Evolutionary conservation across 176 grass and related monocot species (phyloP), one percentile per base, ranked within the genome.

Genomic region (Saccharum spontaneum): DNA sequence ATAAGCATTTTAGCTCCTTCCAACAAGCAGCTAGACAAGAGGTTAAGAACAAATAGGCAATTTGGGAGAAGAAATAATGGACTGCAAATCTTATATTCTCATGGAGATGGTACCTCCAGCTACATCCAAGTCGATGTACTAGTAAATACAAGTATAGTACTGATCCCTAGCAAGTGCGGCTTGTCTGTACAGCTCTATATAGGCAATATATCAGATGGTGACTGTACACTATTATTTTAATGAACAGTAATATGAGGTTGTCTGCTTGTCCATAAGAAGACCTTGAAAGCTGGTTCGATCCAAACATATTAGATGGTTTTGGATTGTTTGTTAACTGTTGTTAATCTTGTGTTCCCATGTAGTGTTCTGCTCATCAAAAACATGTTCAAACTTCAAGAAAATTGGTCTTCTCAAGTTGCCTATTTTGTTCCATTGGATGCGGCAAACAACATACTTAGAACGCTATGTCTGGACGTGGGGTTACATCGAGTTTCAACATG

Each of bases 81-180:
- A 75, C 59, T 86, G 22, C 14, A 30, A 82, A 71, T 38, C 18
- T 55, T 57, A 3, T 71, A 86, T 83, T 67, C 73, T 57, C 48
- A 48, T 83, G 24, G 48, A 61, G 75, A 75, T 69, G 59, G 75
- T 60, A 73, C 40, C 60, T 15, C 69, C 60, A 86, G 79, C 46
- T 75, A 46, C 60, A 87, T 87, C 84, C 80, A 83, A 78, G 50
- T 69, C 40, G 55, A 64, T 55, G 61, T 64, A 76, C 33, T 52
- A 80, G 61, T 20, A 44, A 82, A 82, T 82, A 40, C 61, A 40
- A 70, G 31, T 44, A 20, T 50, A 87, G 69, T 84, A 84, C 76
- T 64, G 54, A 91, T 87, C 76, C 89, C 85, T 76, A 91, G 63
- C 23, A 57, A 84, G 41, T 79, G 74, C 45, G 86, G 45, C 67